Evolutionary conservation across 208 protist genomes (phyloP).

Genomic region (Porcisia hertigi): DNA sequence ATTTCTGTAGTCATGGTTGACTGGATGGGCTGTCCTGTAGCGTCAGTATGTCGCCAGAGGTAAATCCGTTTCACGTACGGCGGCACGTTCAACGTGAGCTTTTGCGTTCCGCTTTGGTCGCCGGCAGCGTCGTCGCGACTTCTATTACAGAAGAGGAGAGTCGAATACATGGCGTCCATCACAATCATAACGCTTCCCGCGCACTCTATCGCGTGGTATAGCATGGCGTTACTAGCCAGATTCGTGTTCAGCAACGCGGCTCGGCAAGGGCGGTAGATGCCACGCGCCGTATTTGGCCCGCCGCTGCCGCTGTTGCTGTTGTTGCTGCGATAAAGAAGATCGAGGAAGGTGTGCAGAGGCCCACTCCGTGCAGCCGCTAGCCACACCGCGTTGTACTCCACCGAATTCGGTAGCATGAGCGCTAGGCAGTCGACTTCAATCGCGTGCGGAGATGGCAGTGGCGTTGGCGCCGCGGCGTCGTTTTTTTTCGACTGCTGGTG

Average conservation of each 20-base stretch:
- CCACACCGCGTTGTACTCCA: slow-evolving; percentile 67
- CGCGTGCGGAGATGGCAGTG: neutral
- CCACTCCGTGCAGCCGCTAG: slow-evolving; percentile 37
- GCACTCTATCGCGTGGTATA: slow-evolving; percentile 50
- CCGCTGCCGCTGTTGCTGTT: slow-evolving; percentile 12
- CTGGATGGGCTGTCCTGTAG: slow-evolving; percentile 13
- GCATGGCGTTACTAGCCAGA: slow-evolving; percentile 51
- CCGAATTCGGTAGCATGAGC: slow-evolving; percentile 57
- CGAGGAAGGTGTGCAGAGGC: slow-evolving; percentile 47
- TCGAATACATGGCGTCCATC: slow-evolving; percentile 40
- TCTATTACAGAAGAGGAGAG: slow-evolving; percentile 41
- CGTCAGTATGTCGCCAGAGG: slow-evolving; percentile 46
- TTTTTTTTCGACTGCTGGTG: neutral
- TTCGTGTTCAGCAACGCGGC: slow-evolving; percentile 71
- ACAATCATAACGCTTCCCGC: slow-evolving; percentile 35
- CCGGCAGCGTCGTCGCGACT: neutral
- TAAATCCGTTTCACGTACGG: slow-evolving; percentile 48
- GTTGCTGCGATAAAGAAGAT: slow-evolving; percentile 37
- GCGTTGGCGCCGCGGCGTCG: neutral
- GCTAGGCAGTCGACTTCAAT: slow-evolving; percentile 41
- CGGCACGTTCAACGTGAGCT: slow-evolving; percentile 36
- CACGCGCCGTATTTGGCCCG: neutral
- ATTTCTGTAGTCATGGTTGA: slow-evolving; percentile 24
- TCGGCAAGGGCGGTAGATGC: slow-evolving; percentile 48
- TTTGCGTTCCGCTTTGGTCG: neutral